phyloP scores from a whole-genome alignment of 2,329 filamentous ascomycete species.

The Ophiostoma tasmaniense region DNA sequence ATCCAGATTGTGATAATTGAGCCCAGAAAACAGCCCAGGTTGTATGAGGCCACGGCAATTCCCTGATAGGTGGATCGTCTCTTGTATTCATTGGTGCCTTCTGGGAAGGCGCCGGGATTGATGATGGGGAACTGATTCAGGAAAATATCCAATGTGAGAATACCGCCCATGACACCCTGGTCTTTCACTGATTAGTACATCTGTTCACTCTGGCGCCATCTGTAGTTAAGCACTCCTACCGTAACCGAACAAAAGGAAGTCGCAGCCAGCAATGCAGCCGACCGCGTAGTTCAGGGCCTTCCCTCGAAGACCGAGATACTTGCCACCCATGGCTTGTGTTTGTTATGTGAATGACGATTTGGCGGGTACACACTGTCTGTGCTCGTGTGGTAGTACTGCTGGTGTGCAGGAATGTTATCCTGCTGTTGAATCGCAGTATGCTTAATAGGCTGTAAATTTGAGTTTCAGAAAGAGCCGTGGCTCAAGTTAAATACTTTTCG shows the following conservation, averaged over 20 bases:
- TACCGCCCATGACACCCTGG: constrained; percentile 67
- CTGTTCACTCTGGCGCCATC: neutral
- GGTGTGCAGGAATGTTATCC: too few relatives aligned
- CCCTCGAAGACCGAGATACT: constrained; percentile 59
- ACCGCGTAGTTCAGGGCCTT: constrained; percentile 59
- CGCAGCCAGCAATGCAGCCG: constrained; percentile 61
- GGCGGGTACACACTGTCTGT: too few relatives aligned
- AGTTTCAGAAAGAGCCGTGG: neutral
- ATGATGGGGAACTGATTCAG: constrained; percentile 45
- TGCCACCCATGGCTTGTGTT: neutral
- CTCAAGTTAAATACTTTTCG: neutral
- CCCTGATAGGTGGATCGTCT: constrained; percentile 43
- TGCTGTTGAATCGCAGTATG: too few relatives aligned
- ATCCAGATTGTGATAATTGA: constrained; percentile 28
- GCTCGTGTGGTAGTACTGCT: too few relatives aligned
- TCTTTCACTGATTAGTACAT: constrained; percentile 35
- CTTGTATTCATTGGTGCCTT: constrained; percentile 28
- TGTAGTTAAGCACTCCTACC: constrained; percentile 29
- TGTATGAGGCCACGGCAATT: constrained; percentile 30
- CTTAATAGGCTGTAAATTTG: too few relatives aligned
- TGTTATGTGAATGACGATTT: neutral
- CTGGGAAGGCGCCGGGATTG: constrained; percentile 33
- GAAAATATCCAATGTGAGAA: constrained; percentile 61
- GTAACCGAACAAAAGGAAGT: constrained; percentile 57
- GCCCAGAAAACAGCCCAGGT: constrained; percentile 27